Base-by-base conservation (phyloP, 2,329 filamentous ascomycete genomes). In the Colletotrichum orchidophilum region DNA sequence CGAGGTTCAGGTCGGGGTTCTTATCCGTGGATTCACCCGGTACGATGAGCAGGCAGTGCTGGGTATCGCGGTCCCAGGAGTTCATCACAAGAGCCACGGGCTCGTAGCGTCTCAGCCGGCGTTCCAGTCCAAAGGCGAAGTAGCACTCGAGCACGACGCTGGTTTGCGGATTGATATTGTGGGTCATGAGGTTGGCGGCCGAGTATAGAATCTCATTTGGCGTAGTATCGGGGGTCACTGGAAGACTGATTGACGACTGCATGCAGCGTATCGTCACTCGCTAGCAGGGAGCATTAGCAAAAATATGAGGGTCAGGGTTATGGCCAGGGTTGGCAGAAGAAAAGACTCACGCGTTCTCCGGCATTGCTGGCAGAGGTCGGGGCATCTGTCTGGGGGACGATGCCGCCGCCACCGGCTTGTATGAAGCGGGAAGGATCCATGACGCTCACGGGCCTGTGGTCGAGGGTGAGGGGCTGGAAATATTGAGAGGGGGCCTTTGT, bases 21-120 rank as follows among this genome's bases (percentile, higher is more conserved):
- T 87, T 84, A n/a, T 87, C 85, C 5, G 85, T 83, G 2, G 86
- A 81, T 46, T 90, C 87, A 2, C 87, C 84, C 15, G 91, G 86
- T 65, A 92, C 83, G 26, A 98, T 86, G 21, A 93, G 82, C 15
- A 98, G 85, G 8, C 88, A 86, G 76, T 97, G 96, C 75, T 95
- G 92, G 2, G 87, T 85, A 79, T 97, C 95, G 53, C 87, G 86
- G 72, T 97, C 94, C 96, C 96, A 98, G 0, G 95, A 97, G 79
- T 97, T 97, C 87, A 98, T 89, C 26, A 97, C 89, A 76, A 97
- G 94, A 71, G 94, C 90, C 35, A 98, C 88, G 73, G 90, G 90
- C 82, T 98, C 96, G 78, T 97, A 98, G 49, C 91, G 91, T 50
- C 96, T 92, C 29, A 98, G 83, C 1, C 93, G 92, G 49, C 96